Evolutionary conservation across 495 filamentous ascomycete genomes (phyloP), one percentile per base, ranked within the genome.

Genomic region (Podospora pseudocomata): DNA sequence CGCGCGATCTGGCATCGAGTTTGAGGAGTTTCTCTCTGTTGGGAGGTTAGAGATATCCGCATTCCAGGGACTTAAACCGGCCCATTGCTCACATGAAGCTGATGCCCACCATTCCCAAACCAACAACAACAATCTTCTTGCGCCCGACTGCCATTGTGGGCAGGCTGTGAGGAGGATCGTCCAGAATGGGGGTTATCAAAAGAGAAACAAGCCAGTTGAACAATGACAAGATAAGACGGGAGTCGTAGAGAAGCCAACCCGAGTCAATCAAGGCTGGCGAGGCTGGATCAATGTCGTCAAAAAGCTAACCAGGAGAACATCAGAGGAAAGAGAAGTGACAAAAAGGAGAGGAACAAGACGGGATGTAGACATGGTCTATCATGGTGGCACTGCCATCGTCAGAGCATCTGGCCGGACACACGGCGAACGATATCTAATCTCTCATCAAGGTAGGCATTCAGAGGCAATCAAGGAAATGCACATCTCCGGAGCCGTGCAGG

Each of bases 61-160:
- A 4, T 0, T 5, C 18, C 16, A 26, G 57, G 4, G 23, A 23
- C 23, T 0, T 49, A 7, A 49, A 20, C 2, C 5, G 16, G 7
- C 30, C 30, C 20, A 27, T 3, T 11, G 77, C 89, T 80, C 80
- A 95, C 92, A 97, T 96, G 77, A 97, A 94, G 59, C 92, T 88
- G 65, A 97, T 91, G 26, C 93, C 94, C 55, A 98, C 94, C 94
- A 98, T 98, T 11, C 94, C 94, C 79, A 98, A 79, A 9, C 94
- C 94, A 28, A 97, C 92, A 39, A 98, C 86, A 0, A 97, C 92
- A 44, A 97, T 82, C 73, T 84, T 89, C 71, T 92, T 92, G 64
- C 89, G 80, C n/a, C 69, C 73, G 54, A 67, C 65, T 2, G 79
- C 73, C 80, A 82, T 82, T 18, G 32, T 72, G 73, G 19, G 26